phyloP scores from a whole-genome alignment of 306 rosid genomes.

The Quercus wislizeni region DNA sequence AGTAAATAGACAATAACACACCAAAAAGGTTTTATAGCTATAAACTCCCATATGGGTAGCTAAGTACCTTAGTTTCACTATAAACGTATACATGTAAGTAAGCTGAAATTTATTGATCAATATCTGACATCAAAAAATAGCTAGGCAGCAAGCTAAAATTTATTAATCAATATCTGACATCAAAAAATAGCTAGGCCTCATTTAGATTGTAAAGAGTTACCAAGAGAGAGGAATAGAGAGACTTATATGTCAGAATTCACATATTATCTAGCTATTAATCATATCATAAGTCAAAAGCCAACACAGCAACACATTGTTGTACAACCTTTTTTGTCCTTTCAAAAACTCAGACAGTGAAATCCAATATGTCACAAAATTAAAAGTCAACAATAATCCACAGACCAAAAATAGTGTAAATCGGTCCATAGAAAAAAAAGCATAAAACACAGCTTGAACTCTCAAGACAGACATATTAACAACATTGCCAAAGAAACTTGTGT shows the following conservation, averaged over 20 bases:
- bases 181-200: not conserved
- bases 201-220: not conserved
- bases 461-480: not conserved
- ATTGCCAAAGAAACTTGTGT: not conserved
- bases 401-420: not conserved
- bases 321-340: not conserved
- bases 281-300: not conserved
- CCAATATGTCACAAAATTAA: not conserved
- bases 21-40: no score
- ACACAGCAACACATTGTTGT: not conserved
- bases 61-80: no score
- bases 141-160: not conserved
- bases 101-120: not conserved
- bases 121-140: not conserved
- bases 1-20: no score
- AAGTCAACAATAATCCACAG: not conserved
- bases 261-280: not conserved
- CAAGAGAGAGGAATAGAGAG: not conserved
- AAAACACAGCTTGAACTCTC: not conserved
- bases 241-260: not conserved
- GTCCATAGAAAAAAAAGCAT: not conserved
- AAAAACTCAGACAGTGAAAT: not conserved
- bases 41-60: no score
- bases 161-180: not conserved
- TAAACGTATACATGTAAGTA: no score